Base-by-base conservation (phyloP, 306 rosid genomes). In the Acacia confusa region DNA sequence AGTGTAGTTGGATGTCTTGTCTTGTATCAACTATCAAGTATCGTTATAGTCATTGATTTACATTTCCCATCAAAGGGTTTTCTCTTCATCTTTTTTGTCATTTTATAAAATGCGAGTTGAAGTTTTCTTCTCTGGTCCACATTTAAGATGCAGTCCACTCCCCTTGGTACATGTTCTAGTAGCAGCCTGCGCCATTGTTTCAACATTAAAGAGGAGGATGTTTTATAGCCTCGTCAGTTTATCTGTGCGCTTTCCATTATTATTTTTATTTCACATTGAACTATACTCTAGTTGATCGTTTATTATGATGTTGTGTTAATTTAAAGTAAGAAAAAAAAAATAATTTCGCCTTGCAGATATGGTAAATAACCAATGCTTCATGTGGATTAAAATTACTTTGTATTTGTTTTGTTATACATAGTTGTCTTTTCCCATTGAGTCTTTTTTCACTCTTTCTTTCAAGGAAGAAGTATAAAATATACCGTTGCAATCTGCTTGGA, bases 401-500 rank as follows among this genome's bases (percentile, higher is more conserved):
- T 40, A 10, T 43, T 53, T 40, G 36, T 60, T 40, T 52, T 70
- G 57, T 71, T 34, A 50, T 17, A 15, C 36, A 70, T 15, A 15
- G 15, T 48, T 81, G 24, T 27, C 41, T 55, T 47, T 69, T 60
- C 7, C 45, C 16, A 19, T 41, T 7, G 38, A 43, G 2, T 28
- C 44, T 70, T 52, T 48, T 66, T 52, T 69, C 76, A 50, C 27
- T 9, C 34, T 9, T 53, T 78, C 16, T 13, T 24, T 70, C 36
- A 30, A 53, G 3, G 10, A 25, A 12, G 30, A 17, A 17, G 30
- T 47, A 5, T 41, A 27, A 2, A 22, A 17, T 82, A 88, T 27
- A 17, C 16, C 64, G 9, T 74, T 58, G 22, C 70, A 19, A 72
- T 52, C 78, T 30, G 6, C 4, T 74, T 84, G 57, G 80, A 43